Percentiles rank a stretch among this genome's conserved stretches.
Conservation (phyloP, 2,329 filamentous ascomycete species). For the Clonostachys byssicola region DNA sequence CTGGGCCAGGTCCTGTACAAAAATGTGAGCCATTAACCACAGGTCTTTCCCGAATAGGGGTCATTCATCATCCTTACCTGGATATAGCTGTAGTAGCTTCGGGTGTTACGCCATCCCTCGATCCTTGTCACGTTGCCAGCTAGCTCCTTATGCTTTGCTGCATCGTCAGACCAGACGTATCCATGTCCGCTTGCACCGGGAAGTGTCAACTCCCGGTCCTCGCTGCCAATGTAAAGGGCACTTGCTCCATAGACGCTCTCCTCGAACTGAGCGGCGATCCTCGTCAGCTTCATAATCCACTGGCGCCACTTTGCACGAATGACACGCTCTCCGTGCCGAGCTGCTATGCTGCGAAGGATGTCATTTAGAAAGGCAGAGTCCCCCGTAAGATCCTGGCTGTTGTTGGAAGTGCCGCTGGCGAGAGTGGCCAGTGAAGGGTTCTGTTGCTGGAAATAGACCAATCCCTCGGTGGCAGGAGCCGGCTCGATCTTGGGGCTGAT, state of each 20-base stretch:
- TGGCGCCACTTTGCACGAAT: slow-evolving; percentile 90
- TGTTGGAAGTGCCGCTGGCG: slow-evolving; percentile 33
- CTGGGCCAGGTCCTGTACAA: slow-evolving; percentile 56
- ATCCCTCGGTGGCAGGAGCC: slow-evolving; percentile 77
- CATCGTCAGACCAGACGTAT: slow-evolving; percentile 90
- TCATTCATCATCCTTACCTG: slow-evolving; percentile 48
- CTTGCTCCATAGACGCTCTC: slow-evolving; percentile 93
- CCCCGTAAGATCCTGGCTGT: slow-evolving; percentile 68
- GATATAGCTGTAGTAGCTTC: slow-evolving; percentile 94
- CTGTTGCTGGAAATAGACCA: slow-evolving; percentile 83
- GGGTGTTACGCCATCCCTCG: slow-evolving; percentile 93
- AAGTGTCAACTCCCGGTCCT: slow-evolving; percentile 58
- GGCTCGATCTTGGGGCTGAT: slow-evolving; percentile 86
- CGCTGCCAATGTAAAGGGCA: slow-evolving; percentile 78
- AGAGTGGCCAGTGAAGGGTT: slow-evolving; percentile 53
- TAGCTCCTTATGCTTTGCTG: slow-evolving; percentile 76
- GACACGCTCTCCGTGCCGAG: slow-evolving; percentile 83
- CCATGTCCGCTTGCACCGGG: slow-evolving; percentile 74
- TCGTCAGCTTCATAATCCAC: slow-evolving; percentile 91
- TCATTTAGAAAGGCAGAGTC: slow-evolving; percentile 87
- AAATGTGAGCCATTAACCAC: not conserved
- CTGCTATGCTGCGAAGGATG: slow-evolving; percentile 76
- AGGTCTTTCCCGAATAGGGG: not conserved
- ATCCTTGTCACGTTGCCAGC: slow-evolving; percentile 89
- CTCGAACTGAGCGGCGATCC: slow-evolving; percentile 90